phyloP scores from a whole-genome alignment of 2,329 filamentous ascomycete species.

The Grosmannia huntii region DNA sequence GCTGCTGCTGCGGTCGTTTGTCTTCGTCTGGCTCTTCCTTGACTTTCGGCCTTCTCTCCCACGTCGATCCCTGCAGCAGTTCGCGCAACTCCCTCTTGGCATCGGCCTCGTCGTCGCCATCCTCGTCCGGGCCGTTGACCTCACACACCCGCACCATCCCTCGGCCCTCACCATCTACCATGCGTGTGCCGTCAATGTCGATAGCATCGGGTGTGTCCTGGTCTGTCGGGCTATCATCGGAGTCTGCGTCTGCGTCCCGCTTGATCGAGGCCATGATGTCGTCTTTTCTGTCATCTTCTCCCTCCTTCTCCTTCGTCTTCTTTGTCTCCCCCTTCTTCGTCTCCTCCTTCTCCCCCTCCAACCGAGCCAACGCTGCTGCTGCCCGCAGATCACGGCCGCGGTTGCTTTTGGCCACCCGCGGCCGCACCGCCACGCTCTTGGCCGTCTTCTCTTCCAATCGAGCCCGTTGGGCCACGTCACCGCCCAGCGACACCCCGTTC shows the following conservation, averaged over 20 bases:
- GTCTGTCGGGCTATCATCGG: conserved; percentile 34
- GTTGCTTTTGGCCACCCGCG: conserved; percentile 61
- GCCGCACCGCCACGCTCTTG: conserved; percentile 49
- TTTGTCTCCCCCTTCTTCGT: conserved; percentile 38
- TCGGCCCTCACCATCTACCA: conserved; percentile 54
- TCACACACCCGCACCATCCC: conserved; percentile 64
- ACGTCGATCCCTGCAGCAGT: conserved; percentile 31
- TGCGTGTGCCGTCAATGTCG: conserved; percentile 48
- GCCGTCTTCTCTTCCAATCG: conserved; percentile 40
- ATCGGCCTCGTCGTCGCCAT: conserved; percentile 44
- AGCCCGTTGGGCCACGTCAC: conserved; percentile 51
- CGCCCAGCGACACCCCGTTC: conserved; percentile 55
- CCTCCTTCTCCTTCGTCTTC: conserved; percentile 18
- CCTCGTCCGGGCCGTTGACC: conserved; percentile 49
- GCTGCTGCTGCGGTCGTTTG: neutral
- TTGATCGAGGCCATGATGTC: conserved; percentile 20
- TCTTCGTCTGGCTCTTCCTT: neutral
- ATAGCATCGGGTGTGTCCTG: conserved; percentile 37
- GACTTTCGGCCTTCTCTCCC: neutral
- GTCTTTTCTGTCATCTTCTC: conserved; percentile 22
- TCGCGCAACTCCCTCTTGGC: conserved; percentile 54
- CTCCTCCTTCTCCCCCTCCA: conserved; percentile 45
- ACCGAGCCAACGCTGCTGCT: conserved; percentile 62
- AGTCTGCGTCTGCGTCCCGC: conserved; percentile 18
- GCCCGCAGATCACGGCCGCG: conserved; percentile 64